phyloP scores from a whole-genome alignment of 2,329 filamentous ascomycete genomes.

The Rhytidhysteron rufulum region DNA sequence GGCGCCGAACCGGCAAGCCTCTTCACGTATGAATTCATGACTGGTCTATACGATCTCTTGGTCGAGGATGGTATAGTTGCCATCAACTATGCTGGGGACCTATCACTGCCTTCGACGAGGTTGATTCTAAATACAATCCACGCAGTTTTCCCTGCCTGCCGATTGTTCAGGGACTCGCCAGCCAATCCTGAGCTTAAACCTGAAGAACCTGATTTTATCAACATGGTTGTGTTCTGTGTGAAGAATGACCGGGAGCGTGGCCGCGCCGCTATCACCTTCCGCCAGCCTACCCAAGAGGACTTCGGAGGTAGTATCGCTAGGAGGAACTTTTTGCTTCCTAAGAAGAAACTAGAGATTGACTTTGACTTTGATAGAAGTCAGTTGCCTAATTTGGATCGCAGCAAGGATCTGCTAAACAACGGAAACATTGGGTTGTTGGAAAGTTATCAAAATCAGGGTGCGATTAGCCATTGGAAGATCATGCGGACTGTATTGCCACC shows the following conservation, averaged over 20 bases:
- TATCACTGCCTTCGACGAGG: constrained; percentile 69
- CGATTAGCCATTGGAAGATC: constrained; percentile 81
- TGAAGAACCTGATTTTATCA: constrained; percentile 68
- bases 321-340: constrained; percentile 66
- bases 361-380: constrained; percentile 33
- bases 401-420: constrained; percentile 48
- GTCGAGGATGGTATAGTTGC: constrained; percentile 78
- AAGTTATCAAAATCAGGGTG: constrained; percentile 70
- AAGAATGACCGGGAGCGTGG: constrained; percentile 48
- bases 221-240: constrained; percentile 93
- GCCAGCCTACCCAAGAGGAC: constrained; percentile 61
- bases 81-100: constrained; percentile 94
- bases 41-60: constrained; percentile 66
- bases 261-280: constrained; percentile 58
- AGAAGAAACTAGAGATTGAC: constrained; percentile 61
- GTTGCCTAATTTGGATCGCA: constrained; percentile 28
- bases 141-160: constrained; percentile 80
- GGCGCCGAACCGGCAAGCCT: constrained; percentile 85
- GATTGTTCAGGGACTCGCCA: constrained; percentile 78
- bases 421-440: constrained; percentile 65
- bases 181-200: constrained; percentile 41
- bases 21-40: constrained; percentile 82
- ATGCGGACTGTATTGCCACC: constrained; percentile 82
- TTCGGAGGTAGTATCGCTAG: constrained; percentile 69
- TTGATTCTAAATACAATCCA: constrained; percentile 80